Evolutionary conservation across 2,329 filamentous ascomycete genomes (phyloP), one percentile per base, ranked within the genome.

Genomic region (Talaromyces pinophilus): DNA sequence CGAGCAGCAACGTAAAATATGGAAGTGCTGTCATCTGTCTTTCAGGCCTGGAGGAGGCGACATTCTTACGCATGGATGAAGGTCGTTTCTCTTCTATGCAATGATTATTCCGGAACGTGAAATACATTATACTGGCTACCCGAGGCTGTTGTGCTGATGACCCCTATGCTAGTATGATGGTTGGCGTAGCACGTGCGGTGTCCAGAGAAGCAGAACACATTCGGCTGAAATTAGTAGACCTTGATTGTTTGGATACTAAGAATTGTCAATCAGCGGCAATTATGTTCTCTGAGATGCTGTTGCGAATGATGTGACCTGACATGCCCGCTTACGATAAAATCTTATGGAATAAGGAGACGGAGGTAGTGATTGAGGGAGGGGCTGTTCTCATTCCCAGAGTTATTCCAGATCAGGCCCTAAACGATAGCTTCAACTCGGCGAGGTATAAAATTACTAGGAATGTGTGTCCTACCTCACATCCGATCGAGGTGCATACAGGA

Each of bases 341-440:
- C 0, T 54, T 76, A 3, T 78, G 76, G 74, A 72, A 69, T 3
- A 67, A 70, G 1, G 76, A 78, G 64, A 73, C 71, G 1, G 75
- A 79, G 61, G 38, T 76, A 4, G 68, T 69, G 10, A 55, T 78
- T 19, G 44, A 70, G 11, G 55, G 72, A 19, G 76, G 74, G 1
- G 65, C 69, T 5, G 44, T 71, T 4, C 40, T 74, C 15, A 73
- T 79, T 38, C 75, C 76, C 3, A 71, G 77, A 30, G 54, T 75
- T 35, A 65, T 69, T 3, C 46, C 35, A 33, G 50, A 65, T 46
- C 33, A 65, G 3, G n/a, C 7, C 2, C 19, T 48, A 6, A 65
- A 65, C 15, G 28, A 28, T 30, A 25, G 0, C 38, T 62, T 61
- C 35, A 65, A 62, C 15, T 50, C 64, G 2, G n/a, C 48, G 1